Evolutionary conservation across 2,329 filamentous ascomycete species (phyloP).

Genomic region (Beauveria medogensis): DNA sequence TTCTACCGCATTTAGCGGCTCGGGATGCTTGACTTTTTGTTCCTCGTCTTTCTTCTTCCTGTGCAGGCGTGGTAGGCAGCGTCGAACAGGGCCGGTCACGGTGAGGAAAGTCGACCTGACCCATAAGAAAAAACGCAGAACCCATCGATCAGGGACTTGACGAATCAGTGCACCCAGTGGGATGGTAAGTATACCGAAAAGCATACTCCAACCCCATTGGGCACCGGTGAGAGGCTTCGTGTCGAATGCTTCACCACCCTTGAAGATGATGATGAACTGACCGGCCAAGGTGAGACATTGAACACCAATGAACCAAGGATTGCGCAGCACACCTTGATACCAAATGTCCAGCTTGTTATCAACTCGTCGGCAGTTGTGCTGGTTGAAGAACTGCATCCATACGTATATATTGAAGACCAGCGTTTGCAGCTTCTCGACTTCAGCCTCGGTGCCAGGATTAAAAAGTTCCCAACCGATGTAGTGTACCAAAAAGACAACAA

Average conservation of each 20-base stretch:
- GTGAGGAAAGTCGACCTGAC: slow-evolving; percentile 15
- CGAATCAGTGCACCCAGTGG: slow-evolving; percentile 45
- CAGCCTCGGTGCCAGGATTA: neutral
- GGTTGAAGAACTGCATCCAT: slow-evolving; percentile 87
- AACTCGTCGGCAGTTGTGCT: slow-evolving; percentile 69
- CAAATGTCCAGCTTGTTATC: slow-evolving; percentile 75
- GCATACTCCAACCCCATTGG: slow-evolving; percentile 63
- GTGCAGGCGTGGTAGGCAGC: slow-evolving; percentile 16
- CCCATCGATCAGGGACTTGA: slow-evolving; percentile 30
- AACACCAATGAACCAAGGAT: slow-evolving; percentile 69
- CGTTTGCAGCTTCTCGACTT: slow-evolving; percentile 43
- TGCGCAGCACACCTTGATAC: slow-evolving; percentile 66
- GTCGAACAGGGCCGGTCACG: slow-evolving; percentile 17
- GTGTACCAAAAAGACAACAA: slow-evolving; percentile 53
- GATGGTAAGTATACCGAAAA: slow-evolving; percentile 60
- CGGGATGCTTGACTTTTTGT: slow-evolving; percentile 10
- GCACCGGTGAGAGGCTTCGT: slow-evolving; percentile 51
- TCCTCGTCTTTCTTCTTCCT: slow-evolving; percentile 18
- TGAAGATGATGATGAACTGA: slow-evolving; percentile 64
- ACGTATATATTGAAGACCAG: slow-evolving; percentile 81
- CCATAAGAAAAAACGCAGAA: slow-evolving; percentile 21
- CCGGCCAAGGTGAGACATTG: slow-evolving; percentile 59
- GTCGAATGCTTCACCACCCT: slow-evolving; percentile 60
- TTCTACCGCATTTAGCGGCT: slow-evolving; percentile 15
- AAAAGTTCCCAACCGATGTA: slow-evolving; percentile 48